phyloP scores from a whole-genome alignment of 73 alveolate genomes.

The Tetrahymena elliotti region DNA sequence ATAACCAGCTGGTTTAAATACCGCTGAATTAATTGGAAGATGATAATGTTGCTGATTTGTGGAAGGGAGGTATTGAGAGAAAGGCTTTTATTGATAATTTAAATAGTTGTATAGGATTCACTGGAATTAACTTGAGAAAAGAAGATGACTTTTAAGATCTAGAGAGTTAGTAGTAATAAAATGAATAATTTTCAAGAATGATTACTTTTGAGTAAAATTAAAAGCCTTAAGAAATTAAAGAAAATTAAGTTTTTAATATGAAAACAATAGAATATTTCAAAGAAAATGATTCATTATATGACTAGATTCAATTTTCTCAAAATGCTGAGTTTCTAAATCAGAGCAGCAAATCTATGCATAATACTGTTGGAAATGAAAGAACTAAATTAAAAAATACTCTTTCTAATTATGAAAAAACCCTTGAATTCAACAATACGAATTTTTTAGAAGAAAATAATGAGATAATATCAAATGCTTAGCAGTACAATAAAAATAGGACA shows the following conservation, averaged over 20 bases:
- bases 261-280: background rate
- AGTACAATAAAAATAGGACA: no score
- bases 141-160: background rate
- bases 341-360: background rate
- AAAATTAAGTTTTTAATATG: background rate
- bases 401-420: background rate
- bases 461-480: background rate
- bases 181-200: background rate
- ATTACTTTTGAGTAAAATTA: background rate
- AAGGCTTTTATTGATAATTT: background rate
- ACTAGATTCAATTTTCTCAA: background rate
- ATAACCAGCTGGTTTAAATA: no score
- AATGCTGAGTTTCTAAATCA: background rate
- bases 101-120: background rate
- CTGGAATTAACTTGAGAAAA: background rate
- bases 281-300: background rate
- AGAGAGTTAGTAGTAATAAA: background rate
- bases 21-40: background rate
- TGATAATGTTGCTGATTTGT: background rate
- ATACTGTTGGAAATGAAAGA: background rate
- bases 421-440: background rate
- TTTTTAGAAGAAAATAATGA: background rate
- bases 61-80: background rate
- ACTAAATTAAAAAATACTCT: background rate
- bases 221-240: background rate